phyloP scores from a whole-genome alignment of 163 green algal genomes.

The Coccomyxa subellipsoidea region DNA sequence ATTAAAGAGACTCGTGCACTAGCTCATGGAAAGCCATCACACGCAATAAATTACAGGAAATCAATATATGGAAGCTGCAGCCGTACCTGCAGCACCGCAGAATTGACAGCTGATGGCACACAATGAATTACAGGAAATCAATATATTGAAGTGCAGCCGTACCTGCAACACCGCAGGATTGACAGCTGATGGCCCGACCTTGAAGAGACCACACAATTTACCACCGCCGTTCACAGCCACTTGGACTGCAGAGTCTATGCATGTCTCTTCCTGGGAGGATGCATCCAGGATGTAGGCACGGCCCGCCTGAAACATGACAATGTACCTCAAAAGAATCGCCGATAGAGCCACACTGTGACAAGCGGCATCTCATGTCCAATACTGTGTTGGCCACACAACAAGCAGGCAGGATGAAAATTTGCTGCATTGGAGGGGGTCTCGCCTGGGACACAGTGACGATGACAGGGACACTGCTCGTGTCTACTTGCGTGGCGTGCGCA shows the following conservation, averaged over 20 bases:
- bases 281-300: neutral
- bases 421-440: neutral
- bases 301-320: neutral
- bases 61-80: no score
- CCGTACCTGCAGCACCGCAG: no score
- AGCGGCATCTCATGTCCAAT: no score
- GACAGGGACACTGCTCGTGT: constrained; percentile 52
- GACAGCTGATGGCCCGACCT: neutral
- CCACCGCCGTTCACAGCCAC: constrained; percentile 40
- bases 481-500: constrained; percentile 36
- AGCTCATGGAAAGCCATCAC: no score
- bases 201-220: constrained; percentile 3
- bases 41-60: no score
- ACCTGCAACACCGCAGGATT: no score
- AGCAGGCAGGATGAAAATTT: neutral
- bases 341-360: no score
- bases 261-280: constrained; percentile 51
- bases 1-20: no score
- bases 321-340: neutral
- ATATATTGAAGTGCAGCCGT: no score
- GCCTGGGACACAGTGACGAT: constrained; percentile 60
- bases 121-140: no score
- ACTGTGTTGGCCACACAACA: neutral
- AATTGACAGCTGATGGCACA: no score
- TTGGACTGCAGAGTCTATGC: constrained; percentile 38